Conservation (phyloP, 441 rosid genomes). For the Viola pubescens region DNA sequence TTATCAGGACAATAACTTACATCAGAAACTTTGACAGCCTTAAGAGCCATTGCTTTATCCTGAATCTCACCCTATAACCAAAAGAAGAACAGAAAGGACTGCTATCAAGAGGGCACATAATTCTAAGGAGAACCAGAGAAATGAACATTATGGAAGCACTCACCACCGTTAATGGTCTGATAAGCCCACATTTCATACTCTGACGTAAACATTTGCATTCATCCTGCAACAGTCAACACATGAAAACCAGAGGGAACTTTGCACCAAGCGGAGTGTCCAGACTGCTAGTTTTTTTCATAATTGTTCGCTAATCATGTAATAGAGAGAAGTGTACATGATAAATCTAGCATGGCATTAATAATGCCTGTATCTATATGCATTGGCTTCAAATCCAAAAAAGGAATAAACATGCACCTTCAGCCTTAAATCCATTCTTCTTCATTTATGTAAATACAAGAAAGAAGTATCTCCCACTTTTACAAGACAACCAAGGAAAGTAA, state of each 20-base stretch:
- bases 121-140: constrained; percentile 19
- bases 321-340: too few relatives aligned
- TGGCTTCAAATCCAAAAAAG: too few relatives aligned
- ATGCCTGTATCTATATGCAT: too few relatives aligned
- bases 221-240: constrained; percentile 46
- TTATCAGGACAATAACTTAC: constrained; percentile 37
- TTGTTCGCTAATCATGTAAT: too few relatives aligned
- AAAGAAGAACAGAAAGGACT: constrained; percentile 13
- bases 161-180: constrained; percentile 70
- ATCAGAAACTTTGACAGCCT: constrained; percentile 54
- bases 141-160: constrained; percentile 19
- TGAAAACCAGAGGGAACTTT: constrained; percentile 14
- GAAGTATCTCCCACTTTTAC: too few relatives aligned
- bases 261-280: too few relatives aligned
- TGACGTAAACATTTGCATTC: constrained; percentile 71
- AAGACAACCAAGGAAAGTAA: too few relatives aligned
- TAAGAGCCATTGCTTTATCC: constrained; percentile 63
- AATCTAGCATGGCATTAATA: too few relatives aligned
- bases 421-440: too few relatives aligned
- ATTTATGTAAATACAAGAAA: too few relatives aligned
- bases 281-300: too few relatives aligned
- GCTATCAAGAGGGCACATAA: constrained; percentile 15
- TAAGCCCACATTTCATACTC: constrained; percentile 69
- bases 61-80: constrained; percentile 72
- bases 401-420: too few relatives aligned